phyloP scores from a whole-genome alignment of 148 eudicot genomes.

The Simmondsia chinensis region DNA sequence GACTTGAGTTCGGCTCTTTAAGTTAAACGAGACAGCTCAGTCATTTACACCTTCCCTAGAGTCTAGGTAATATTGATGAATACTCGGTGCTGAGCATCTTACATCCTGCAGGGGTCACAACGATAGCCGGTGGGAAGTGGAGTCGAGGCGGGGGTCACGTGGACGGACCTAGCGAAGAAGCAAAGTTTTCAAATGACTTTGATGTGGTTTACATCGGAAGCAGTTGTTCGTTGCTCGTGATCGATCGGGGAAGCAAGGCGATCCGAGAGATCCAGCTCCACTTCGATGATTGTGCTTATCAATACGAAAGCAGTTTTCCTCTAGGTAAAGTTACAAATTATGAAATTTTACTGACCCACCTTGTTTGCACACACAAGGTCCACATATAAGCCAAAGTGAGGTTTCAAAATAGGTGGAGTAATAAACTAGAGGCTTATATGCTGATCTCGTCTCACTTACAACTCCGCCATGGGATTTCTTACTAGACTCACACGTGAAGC shows the following conservation, averaged over 20 bases:
- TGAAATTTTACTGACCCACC: too few relatives aligned
- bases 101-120: conserved; percentile 55
- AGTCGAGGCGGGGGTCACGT: conserved; percentile 75
- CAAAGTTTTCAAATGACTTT: conserved; percentile 93
- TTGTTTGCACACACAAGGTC: too few relatives aligned
- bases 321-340: conserved; percentile 51
- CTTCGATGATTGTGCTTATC: conserved; percentile 98
- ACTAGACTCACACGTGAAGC: too few relatives aligned
- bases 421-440: too few relatives aligned
- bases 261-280: conserved; percentile 91
- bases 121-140: conserved; percentile 96
- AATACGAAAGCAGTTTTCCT: conserved; percentile 87
- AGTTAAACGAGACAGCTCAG: too few relatives aligned
- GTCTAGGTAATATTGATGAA: too few relatives aligned
- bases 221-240: conserved; percentile 91
- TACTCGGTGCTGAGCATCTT: background rate
- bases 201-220: conserved; percentile 94
- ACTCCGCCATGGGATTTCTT: too few relatives aligned
- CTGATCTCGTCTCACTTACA: too few relatives aligned
- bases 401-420: too few relatives aligned
- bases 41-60: too few relatives aligned
- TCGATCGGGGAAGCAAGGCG: conserved; percentile 88
- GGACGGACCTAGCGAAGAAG: conserved; percentile 99
- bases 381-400: too few relatives aligned
- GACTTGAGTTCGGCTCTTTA: too few relatives aligned